Percentiles rank a stretch among this genome's conserved stretches.
These are phyloP conservation scores for Penicillium sp. DNA, from an alignment of 2,329 filamentous ascomycete species.

Conservation along the genomic window DNA sequence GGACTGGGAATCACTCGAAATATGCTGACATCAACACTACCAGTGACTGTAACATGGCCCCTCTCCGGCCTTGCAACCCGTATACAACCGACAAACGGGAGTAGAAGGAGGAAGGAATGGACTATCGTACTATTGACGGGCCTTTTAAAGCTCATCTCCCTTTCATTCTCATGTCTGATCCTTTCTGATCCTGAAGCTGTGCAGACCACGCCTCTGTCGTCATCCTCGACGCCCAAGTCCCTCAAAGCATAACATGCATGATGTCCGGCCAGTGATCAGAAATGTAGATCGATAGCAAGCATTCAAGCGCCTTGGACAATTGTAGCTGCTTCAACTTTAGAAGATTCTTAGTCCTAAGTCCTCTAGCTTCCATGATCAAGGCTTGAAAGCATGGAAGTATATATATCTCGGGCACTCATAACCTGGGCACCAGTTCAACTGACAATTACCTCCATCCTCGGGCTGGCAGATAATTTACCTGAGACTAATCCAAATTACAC, in stretches of 20 bases:
- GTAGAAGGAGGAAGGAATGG: neutral
- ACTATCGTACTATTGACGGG: neutral
- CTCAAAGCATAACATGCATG: slow-evolving; percentile 1
- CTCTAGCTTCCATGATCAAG: too few relatives aligned
- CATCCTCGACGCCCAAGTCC: slow-evolving; percentile 5
- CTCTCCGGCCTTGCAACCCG: slow-evolving; percentile 5
- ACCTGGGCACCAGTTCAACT: neutral
- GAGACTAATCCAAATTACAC: neutral
- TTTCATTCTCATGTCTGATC: too few relatives aligned
- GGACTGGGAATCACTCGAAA: too few relatives aligned
- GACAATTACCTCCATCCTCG: neutral
- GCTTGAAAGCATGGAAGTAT: neutral
- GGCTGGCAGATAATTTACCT: too few relatives aligned
- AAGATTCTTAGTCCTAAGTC: too few relatives aligned
- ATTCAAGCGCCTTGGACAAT: neutral
- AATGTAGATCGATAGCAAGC: neutral
- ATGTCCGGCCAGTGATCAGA: too few relatives aligned
- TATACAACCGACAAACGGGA: neutral
- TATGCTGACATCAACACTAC: slow-evolving; percentile 27
- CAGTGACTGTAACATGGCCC: slow-evolving; percentile 21
- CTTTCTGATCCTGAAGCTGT: neutral
- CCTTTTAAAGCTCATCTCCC: too few relatives aligned
- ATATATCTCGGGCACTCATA: too few relatives aligned
- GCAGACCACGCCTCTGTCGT: slow-evolving; percentile 11
- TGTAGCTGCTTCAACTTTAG: too few relatives aligned